Percentiles rank a stretch among this genome's conserved stretches.
Conservation (phyloP, 1,284 basidiomycete species). For the Tetrapyrgos nigripes region DNA sequence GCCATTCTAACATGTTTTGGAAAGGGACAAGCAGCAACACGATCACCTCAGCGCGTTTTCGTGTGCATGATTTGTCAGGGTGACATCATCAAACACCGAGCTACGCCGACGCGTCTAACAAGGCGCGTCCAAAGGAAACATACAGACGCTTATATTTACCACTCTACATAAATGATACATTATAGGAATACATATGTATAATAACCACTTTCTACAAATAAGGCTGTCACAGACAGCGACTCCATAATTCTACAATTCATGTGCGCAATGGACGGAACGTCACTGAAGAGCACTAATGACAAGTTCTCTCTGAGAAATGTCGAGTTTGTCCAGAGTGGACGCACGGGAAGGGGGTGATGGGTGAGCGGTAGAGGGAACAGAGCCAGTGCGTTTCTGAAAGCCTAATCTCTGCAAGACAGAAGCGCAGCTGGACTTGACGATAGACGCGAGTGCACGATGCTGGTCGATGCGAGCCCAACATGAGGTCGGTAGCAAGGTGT, state of each 20-base stretch:
- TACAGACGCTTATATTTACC: no score
- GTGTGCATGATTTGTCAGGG: not conserved
- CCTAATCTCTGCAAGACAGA: conserved; percentile 1
- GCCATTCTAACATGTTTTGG: conserved; percentile 8
- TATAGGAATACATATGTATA: no score
- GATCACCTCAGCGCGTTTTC: no score
- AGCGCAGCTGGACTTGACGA: conserved; percentile 7
- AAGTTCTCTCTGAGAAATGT: not conserved
- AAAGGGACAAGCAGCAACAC: not conserved
- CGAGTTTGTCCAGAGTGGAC: conserved; percentile 1
- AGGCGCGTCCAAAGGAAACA: no score
- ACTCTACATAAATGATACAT: no score
- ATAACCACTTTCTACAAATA: no score
- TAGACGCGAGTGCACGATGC: not conserved
- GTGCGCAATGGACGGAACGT: not conserved
- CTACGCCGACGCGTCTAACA: not conserved
- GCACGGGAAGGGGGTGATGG: not conserved
- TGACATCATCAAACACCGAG: not conserved
- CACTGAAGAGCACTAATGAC: not conserved
- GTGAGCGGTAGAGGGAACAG: not conserved
- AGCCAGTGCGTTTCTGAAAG: not conserved
- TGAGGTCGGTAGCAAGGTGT: conserved; percentile 37
- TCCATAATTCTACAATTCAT: not conserved
- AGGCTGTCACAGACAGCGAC: not conserved
- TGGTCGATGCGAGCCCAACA: conserved; percentile 59